These are phyloP conservation scores for Sextonia rubra DNA, from an alignment of 164 flowering plant species.

Conservation along the genomic window DNA sequence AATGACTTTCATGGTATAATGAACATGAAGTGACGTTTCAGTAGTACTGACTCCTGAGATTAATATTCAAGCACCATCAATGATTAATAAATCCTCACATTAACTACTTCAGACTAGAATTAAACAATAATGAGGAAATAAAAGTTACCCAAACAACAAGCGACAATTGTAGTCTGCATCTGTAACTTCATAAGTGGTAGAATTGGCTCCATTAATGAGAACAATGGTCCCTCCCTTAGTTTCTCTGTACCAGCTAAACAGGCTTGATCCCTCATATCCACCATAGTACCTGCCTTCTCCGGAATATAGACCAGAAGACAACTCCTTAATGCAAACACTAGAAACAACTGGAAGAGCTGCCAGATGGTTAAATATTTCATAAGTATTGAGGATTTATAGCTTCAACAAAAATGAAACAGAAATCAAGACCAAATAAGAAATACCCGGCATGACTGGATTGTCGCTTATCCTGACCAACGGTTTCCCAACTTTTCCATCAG, in stretches of 20 bases:
- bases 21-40: background rate
- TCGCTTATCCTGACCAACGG: slow-evolving; percentile 60
- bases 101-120: background rate
- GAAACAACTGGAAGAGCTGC: slow-evolving; percentile 84
- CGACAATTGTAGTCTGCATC: slow-evolving; percentile 88
- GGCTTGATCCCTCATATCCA: slow-evolving; percentile 84
- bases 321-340: slow-evolving; percentile 50
- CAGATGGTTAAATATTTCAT: slow-evolving; percentile 8
- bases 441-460: slow-evolving; percentile 78
- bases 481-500: slow-evolving; percentile 68
- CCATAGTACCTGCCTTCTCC: slow-evolving; percentile 95
- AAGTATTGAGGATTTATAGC: background rate
- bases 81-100: background rate
- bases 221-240: slow-evolving; percentile 60
- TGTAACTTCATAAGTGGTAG: slow-evolving; percentile 68
- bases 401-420: background rate
- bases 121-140: background rate
- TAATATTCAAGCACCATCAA: background rate
- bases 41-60: background rate
- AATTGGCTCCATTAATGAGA: slow-evolving; percentile 69
- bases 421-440: slow-evolving; percentile 1
- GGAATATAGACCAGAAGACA: slow-evolving; percentile 50
- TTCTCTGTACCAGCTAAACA: slow-evolving; percentile 95
- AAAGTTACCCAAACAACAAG: slow-evolving; percentile 80
- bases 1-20: background rate